These are phyloP conservation scores for Irpex rosettiformis DNA, from an alignment of 1,284 basidiomycete species.

Conservation along the genomic window DNA sequence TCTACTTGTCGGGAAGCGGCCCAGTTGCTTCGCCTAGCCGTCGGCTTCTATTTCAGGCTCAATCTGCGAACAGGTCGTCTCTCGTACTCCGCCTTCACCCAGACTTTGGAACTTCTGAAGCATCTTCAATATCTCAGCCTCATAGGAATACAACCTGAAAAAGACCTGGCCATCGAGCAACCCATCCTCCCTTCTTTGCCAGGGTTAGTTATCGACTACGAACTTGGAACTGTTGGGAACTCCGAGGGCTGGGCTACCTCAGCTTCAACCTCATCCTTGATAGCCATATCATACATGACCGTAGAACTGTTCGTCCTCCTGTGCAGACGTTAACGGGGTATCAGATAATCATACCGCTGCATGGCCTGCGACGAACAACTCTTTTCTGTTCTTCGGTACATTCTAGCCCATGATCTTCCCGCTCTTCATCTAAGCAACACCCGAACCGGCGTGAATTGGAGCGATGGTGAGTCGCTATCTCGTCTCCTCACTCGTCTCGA, in stretches of 20 bases:
- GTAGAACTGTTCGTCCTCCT: neutral
- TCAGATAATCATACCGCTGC: neutral
- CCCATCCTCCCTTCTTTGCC: neutral
- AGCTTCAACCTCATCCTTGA: neutral
- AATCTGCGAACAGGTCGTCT: neutral
- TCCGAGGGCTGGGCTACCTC: neutral
- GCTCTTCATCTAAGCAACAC: neutral
- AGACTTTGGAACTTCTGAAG: neutral
- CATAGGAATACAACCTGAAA: neutral
- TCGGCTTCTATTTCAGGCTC: neutral
- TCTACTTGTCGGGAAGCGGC: neutral
- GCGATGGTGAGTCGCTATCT: neutral
- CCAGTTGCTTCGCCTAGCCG: neutral
- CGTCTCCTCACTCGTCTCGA: neutral
- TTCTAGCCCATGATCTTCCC: neutral
- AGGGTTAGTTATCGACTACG: neutral
- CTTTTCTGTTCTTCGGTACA: neutral
- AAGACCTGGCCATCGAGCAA: neutral
- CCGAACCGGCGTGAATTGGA: too few relatives aligned
- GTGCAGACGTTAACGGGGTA: neutral
- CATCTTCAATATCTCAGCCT: neutral
- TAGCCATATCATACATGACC: neutral
- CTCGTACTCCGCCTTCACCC: neutral
- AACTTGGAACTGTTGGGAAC: neutral
- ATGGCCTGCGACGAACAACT: neutral